Percentiles rank a stretch among this genome's conserved stretches.
Conservation (phyloP, 495 filamentous ascomycete species). For the Podospora pseudoanserina region DNA sequence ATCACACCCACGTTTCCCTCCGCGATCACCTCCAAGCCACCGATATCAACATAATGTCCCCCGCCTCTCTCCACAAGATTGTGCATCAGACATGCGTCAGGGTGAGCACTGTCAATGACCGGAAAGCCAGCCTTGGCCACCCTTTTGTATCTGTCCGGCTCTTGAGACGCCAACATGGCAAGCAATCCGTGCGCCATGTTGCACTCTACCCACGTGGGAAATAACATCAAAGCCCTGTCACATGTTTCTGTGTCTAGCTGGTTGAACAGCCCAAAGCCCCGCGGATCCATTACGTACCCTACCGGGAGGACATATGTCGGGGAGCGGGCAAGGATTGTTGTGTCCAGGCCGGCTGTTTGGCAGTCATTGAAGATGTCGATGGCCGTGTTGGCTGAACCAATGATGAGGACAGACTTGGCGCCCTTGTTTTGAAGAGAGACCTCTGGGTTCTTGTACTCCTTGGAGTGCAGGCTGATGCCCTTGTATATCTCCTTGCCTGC, state of each 20-base stretch:
- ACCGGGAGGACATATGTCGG: constrained; percentile 37
- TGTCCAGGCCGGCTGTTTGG: constrained; percentile 21
- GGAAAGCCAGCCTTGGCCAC: constrained; percentile 32
- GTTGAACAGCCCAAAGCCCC: constrained; percentile 25
- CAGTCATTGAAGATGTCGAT: constrained; percentile 38
- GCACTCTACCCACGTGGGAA: constrained; percentile 20
- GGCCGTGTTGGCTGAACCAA: constrained; percentile 39
- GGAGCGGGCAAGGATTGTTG: constrained; percentile 34
- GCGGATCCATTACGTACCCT: constrained; percentile 21
- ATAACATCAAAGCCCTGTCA: constrained; percentile 24
- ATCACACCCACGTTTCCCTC: constrained; percentile 27
- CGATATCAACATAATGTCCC: constrained; percentile 37
- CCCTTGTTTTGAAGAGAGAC: constrained; percentile 11
- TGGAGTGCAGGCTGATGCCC: constrained; percentile 31
- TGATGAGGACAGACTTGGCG: constrained; percentile 31
- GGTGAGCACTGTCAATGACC: constrained; percentile 27
- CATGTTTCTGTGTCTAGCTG: constrained; percentile 12
- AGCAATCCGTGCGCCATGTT: constrained; percentile 15
- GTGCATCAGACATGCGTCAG: constrained; percentile 19
- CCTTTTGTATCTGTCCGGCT: constrained; percentile 29
- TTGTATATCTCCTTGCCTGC: constrained; percentile 19
- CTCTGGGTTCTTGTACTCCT: constrained; percentile 21
- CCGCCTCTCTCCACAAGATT: constrained; percentile 29
- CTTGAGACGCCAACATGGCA: constrained; percentile 17
- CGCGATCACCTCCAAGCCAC: constrained; percentile 23